These are phyloP conservation scores for Penicillium psychrofluorescens DNA, from an alignment of 495 filamentous ascomycete species.

Conservation along the genomic window DNA sequence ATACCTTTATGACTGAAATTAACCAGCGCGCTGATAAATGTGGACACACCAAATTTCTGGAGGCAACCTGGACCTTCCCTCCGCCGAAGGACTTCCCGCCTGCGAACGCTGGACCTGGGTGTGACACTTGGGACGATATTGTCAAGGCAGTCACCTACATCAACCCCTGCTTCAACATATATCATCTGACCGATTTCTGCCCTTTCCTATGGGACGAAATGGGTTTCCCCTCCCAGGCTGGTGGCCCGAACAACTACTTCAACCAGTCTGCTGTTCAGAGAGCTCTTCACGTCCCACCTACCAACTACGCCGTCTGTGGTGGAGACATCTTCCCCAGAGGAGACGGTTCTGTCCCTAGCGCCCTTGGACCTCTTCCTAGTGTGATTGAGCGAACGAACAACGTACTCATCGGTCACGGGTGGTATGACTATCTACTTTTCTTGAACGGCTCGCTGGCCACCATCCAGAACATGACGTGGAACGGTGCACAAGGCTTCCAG, in stretches of 20 bases:
- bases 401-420: slow-evolving; percentile 62
- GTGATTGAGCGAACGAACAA: slow-evolving; percentile 68
- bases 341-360: slow-evolving; percentile 41
- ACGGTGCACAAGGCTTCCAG: slow-evolving; percentile 63
- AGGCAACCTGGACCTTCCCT: slow-evolving; percentile 59
- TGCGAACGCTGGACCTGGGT: slow-evolving; percentile 27
- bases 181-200: slow-evolving; percentile 68
- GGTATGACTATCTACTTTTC: slow-evolving; percentile 50
- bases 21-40: slow-evolving; percentile 49
- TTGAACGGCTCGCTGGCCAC: slow-evolving; percentile 61
- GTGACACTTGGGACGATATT: slow-evolving; percentile 52
- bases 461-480: slow-evolving; percentile 85
- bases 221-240: slow-evolving; percentile 59
- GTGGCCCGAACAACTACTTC: slow-evolving; percentile 62
- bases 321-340: slow-evolving; percentile 49
- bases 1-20: slow-evolving; percentile 54
- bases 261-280: slow-evolving; percentile 67
- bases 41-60: slow-evolving; percentile 56
- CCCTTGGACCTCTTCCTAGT: slow-evolving; percentile 48
- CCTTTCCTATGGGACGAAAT: slow-evolving; percentile 67
- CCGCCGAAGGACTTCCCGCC: slow-evolving; percentile 52
- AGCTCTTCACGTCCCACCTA: slow-evolving; percentile 61
- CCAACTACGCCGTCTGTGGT: slow-evolving; percentile 57
- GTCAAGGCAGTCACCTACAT: slow-evolving; percentile 45
- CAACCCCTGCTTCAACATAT: slow-evolving; percentile 79